phyloP scores from a whole-genome alignment of 2,329 filamentous ascomycete species.

The Metarhizium brunneum region DNA sequence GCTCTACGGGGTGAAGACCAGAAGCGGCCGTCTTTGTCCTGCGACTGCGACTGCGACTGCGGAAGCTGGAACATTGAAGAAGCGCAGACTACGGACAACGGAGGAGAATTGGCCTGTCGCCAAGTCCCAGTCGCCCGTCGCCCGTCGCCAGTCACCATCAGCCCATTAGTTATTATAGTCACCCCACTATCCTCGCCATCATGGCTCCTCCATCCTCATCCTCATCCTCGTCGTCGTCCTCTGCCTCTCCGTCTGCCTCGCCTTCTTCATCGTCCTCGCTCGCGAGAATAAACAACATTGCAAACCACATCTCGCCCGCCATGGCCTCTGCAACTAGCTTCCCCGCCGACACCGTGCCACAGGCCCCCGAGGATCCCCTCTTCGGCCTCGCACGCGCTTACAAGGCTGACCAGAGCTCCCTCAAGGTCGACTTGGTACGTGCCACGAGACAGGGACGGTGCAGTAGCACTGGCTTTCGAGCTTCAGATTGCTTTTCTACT shows the following conservation, averaged over 20 bases:
- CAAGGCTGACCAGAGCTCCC: constrained; percentile 62
- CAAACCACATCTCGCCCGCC: constrained; percentile 59
- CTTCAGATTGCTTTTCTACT: too few species aligned
- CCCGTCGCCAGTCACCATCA: not conserved
- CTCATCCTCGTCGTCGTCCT: constrained; percentile 28
- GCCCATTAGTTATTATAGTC: constrained; percentile 1
- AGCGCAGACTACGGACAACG: not conserved
- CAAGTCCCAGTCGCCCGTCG: not conserved
- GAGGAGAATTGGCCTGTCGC: not conserved
- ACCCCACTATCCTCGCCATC: not conserved
- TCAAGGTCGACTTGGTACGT: constrained; percentile 87
- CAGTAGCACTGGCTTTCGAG: too few species aligned
- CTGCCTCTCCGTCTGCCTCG: constrained; percentile 26
- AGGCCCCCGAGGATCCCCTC: constrained; percentile 89
- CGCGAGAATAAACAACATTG: constrained; percentile 51
- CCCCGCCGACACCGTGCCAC: constrained; percentile 66
- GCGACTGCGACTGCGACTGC: not conserved
- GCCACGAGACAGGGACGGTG: not conserved
- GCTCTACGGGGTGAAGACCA: not conserved
- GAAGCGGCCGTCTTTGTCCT: not conserved
- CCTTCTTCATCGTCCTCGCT: constrained; percentile 36
- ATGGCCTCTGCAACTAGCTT: constrained; percentile 53
- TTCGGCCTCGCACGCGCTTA: constrained; percentile 89
- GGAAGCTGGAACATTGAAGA: too few species aligned
- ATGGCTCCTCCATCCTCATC: constrained; percentile 14